A percentile compares a stretch with the other conserved stretches of the same genome.
These are phyloP conservation scores for Globisporangium echinulatum DNA, from an alignment of 352 stramenopile species.

Conservation along the genomic window DNA sequence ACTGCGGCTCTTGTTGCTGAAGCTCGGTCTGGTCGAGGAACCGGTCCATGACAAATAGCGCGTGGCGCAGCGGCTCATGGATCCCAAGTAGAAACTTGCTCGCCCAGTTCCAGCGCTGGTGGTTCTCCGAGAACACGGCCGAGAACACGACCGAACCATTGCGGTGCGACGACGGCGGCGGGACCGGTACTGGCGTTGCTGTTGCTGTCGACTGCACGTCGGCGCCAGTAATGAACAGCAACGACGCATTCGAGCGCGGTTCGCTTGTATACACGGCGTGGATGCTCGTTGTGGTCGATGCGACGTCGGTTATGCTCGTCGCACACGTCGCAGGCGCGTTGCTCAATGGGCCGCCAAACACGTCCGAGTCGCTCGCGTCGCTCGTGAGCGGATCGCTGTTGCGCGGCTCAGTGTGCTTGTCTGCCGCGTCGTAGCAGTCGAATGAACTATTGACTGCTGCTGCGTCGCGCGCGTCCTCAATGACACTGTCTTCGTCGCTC, in stretches of 20 bases:
- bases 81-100: slow-evolving; percentile 63
- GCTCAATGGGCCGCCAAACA: background rate
- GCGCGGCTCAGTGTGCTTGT: slow-evolving; percentile 1
- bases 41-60: slow-evolving; percentile 76
- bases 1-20: slow-evolving; percentile 3
- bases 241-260: slow-evolving; percentile 21
- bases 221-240: slow-evolving; percentile 23
- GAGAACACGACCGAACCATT: slow-evolving; percentile 62
- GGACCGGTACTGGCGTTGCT: slow-evolving; percentile 20
- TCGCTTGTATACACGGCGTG: slow-evolving; percentile 11
- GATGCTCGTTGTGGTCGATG: slow-evolving; percentile 9
- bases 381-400: slow-evolving; percentile 11
- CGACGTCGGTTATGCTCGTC: background rate
- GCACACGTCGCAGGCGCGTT: background rate
- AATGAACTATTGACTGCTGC: background rate
- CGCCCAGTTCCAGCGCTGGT: slow-evolving; percentile 53
- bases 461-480: slow-evolving; percentile 5
- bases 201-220: background rate
- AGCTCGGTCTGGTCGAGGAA: slow-evolving; percentile 45
- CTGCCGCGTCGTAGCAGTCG: background rate
- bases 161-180: slow-evolving; percentile 44
- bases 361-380: slow-evolving; percentile 12
- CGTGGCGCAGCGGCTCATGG: slow-evolving; percentile 74
- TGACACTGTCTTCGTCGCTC: slow-evolving; percentile 37
- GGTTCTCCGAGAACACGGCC: slow-evolving; percentile 44